Evolutionary conservation across 148 eudicot genomes (phyloP), one percentile per base, ranked within the genome.

Genomic region (Bassia scoparia): DNA sequence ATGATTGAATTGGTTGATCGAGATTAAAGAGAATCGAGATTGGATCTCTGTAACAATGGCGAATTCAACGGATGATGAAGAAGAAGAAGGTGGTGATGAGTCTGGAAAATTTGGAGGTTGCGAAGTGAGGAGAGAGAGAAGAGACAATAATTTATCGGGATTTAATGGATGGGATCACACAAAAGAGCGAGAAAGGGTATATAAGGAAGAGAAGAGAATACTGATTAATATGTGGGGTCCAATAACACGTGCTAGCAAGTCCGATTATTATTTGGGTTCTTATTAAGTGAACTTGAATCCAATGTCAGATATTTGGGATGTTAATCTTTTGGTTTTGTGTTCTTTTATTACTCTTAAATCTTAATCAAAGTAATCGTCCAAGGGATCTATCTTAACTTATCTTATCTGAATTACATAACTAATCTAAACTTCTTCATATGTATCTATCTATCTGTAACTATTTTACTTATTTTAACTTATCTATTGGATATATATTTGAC

Each of bases 31-130:
- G 61, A 20, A 29, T 11, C 12, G 20, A 0, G 72, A 61, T 61
- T 53, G 24, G 77, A 79, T 74, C 71, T 78, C 0, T 11, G 11
- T n/a, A 49, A 68, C 77, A 75, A 75, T 74, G 77, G 62, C 77
- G 77, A 73, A n/a, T 29, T 31, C 17, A 59, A 9, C 5, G 49
- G 53, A 30, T 56, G 12, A 2, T 44, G 21, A 29, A n/a, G n/a
- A n/a, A n/a, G n/a, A n/a, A n/a, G n/a, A n/a, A 17, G 55, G 0
- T 14, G 31, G 3, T 48, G 54, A 20, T 52, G 56, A 49, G 15
- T 49, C 53, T 15, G 53, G 56, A 52, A 20, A 17, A 20, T 52
- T 52, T 52, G 55, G 53, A 41, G 46, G 9, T 60, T 38, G 59
- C 34, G 41, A 35, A 26, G 34, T 20, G 60, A 60, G 64, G 58